phyloP scores from a whole-genome alignment of 2,329 filamentous ascomycete species.

The Endothia cerciana region DNA sequence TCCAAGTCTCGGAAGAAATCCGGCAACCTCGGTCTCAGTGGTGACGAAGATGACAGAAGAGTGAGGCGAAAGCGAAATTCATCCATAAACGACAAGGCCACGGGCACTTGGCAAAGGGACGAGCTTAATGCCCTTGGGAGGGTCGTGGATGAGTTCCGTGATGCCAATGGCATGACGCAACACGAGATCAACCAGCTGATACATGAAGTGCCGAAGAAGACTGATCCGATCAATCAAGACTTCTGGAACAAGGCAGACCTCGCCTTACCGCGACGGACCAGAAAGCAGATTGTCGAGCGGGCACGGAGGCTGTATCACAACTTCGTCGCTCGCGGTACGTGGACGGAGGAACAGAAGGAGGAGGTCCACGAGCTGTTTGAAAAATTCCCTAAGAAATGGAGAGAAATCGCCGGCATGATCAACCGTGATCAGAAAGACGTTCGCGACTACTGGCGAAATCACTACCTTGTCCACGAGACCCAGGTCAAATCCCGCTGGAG shows the following conservation, averaged over 20 bases:
- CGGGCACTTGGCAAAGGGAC: slow-evolving; percentile 48
- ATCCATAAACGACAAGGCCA: slow-evolving; percentile 12
- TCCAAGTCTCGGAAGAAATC: slow-evolving; percentile 16
- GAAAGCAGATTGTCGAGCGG: slow-evolving; percentile 58
- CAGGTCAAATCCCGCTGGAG: slow-evolving; percentile 62
- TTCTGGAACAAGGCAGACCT: slow-evolving; percentile 56
- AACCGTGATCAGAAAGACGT: slow-evolving; percentile 68
- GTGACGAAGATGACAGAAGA: neutral
- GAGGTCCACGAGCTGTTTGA: slow-evolving; percentile 53
- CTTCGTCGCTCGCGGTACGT: slow-evolving; percentile 61
- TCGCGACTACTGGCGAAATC: slow-evolving; percentile 72
- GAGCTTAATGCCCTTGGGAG: slow-evolving; percentile 47
- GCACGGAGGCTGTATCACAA: slow-evolving; percentile 69
- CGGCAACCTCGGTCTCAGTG: neutral
- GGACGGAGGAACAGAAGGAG: slow-evolving; percentile 63
- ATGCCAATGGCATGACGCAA: slow-evolving; percentile 48
- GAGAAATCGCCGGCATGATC: slow-evolving; percentile 61
- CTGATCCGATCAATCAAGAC: slow-evolving; percentile 39
- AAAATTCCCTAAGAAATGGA: slow-evolving; percentile 61
- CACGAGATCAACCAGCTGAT: slow-evolving; percentile 48
- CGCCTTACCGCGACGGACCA: slow-evolving; percentile 53
- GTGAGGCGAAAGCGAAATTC: neutral
- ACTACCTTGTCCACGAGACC: slow-evolving; percentile 61
- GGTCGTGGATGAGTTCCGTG: slow-evolving; percentile 50
- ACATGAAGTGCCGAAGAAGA: slow-evolving; percentile 29